Percentiles rank a stretch among this genome's conserved stretches.
Evolutionary conservation across 129 eudicot species (phyloP).

Genomic region (Apium graveolens): DNA sequence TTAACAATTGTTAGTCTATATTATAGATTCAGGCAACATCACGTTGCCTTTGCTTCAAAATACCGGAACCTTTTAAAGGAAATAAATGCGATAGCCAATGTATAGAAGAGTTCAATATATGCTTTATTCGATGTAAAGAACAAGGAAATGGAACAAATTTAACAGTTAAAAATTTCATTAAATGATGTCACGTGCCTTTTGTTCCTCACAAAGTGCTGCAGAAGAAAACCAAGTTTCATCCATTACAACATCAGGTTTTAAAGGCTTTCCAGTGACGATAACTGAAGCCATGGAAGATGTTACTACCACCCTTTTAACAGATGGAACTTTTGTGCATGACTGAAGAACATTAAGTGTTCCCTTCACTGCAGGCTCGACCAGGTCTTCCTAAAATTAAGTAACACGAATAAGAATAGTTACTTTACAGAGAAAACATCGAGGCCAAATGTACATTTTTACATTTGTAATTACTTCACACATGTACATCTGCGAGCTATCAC

Average conservation of each 20-base stretch:
- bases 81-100: too few relatives aligned
- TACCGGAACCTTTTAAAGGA: background rate
- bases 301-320: conserved; percentile 35
- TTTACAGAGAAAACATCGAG: background rate
- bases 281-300: conserved; percentile 55
- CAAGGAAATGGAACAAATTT: background rate
- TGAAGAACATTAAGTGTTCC: conserved; percentile 49
- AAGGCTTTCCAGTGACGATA: conserved; percentile 7
- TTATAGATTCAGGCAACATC: background rate
- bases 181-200: conserved; percentile 16
- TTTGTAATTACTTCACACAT: too few relatives aligned
- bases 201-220: conserved; percentile 30
- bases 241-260: conserved; percentile 20
- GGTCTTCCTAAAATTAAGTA: conserved; percentile 22
- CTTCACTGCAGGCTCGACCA: conserved; percentile 48
- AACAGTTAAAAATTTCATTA: background rate
- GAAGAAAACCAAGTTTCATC: conserved; percentile 51
- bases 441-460: background rate
- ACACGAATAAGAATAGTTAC: background rate
- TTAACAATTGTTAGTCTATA: background rate
- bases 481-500: background rate
- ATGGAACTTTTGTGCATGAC: conserved; percentile 36
- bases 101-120: background rate
- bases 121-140: background rate
- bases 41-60: background rate